Conservation (phyloP, 352 stramenopile genomes). For the Phytophthora cajani region DNA sequence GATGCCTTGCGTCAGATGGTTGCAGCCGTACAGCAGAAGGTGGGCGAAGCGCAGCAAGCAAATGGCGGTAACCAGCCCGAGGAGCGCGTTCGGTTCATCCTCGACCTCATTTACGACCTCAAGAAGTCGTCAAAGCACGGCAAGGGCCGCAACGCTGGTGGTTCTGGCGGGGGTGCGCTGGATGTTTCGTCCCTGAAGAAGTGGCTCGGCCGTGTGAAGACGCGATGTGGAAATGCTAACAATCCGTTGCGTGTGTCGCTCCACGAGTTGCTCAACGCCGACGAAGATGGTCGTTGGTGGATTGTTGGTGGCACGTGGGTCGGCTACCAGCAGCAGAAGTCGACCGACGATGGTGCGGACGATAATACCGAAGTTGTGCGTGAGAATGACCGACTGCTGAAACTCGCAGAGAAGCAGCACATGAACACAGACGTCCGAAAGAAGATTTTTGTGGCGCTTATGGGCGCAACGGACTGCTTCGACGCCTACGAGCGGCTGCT, state of each 20-base stretch:
- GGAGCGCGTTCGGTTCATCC: conserved; percentile 88
- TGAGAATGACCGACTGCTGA: conserved; percentile 80
- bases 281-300: conserved; percentile 96
- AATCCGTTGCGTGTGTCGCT: conserved; percentile 79
- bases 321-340: conserved; percentile 57
- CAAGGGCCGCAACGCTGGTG: conserved; percentile 54
- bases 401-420: conserved; percentile 94
- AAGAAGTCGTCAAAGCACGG: conserved; percentile 96
- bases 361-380: conserved; percentile 21
- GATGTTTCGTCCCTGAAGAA: conserved; percentile 91
- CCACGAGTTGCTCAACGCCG: conserved; percentile 76
- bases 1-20: conserved; percentile 90
- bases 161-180: conserved; percentile 45
- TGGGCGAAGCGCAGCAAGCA: conserved; percentile 47
- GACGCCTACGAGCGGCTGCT: conserved; percentile 96
- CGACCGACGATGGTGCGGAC: conserved; percentile 34
- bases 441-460: conserved; percentile 97
- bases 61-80: conserved; percentile 38
- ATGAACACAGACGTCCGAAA: conserved; percentile 97
- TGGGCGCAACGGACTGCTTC: conserved; percentile 95
- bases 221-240: conserved; percentile 78
- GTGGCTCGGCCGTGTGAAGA: conserved; percentile 95
- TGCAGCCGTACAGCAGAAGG: conserved; percentile 80
- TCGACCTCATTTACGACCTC: conserved; percentile 96
- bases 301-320: conserved; percentile 96